Percentiles rank a stretch among this genome's conserved stretches.
phyloP scores from a whole-genome alignment of 2,329 filamentous ascomycete species.

The Leptographium wingfieldii region DNA sequence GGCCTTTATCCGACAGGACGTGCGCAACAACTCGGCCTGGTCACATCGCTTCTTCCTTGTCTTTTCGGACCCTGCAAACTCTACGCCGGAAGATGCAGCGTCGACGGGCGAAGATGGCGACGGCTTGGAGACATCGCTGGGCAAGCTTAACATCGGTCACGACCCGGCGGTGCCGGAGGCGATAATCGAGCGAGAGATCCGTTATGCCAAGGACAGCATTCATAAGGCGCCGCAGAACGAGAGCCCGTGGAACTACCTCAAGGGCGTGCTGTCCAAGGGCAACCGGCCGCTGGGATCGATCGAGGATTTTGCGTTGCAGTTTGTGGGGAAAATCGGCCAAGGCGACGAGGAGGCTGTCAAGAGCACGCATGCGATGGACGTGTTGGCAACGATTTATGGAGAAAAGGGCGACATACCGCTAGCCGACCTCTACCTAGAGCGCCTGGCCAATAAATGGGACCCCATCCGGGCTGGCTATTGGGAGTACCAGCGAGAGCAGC shows the following conservation, averaged over 20 bases:
- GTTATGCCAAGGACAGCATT: constrained; percentile 62
- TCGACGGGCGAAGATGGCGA: not conserved
- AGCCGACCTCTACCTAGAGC: constrained; percentile 56
- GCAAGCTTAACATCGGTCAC: constrained; percentile 34
- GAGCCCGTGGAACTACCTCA: constrained; percentile 85
- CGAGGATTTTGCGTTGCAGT: constrained; percentile 36
- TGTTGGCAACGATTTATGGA: constrained; percentile 56
- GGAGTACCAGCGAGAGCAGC: constrained; percentile 56
- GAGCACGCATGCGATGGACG: constrained; percentile 57
- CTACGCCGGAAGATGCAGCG: not conserved
- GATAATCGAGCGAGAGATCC: constrained; percentile 61
- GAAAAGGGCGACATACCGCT: constrained; percentile 43
- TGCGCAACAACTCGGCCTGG: constrained; percentile 96
- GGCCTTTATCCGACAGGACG: constrained; percentile 60
- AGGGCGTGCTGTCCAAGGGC: constrained; percentile 60
- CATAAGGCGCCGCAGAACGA: constrained; percentile 80
- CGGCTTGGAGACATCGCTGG: constrained; percentile 10
- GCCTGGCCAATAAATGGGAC: constrained; percentile 79
- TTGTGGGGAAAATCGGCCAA: constrained; percentile 35
- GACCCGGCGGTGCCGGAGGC: constrained; percentile 46
- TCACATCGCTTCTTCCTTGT: constrained; percentile 93
- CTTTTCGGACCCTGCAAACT: constrained; percentile 46
- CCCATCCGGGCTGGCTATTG: constrained; percentile 86
- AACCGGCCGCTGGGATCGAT: constrained; percentile 34
- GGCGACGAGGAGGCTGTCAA: constrained; percentile 36